Evolutionary conservation across 257 asterid genomes (phyloP), one percentile per base, ranked within the genome.

Genomic region (Ehretia macrophylla): DNA sequence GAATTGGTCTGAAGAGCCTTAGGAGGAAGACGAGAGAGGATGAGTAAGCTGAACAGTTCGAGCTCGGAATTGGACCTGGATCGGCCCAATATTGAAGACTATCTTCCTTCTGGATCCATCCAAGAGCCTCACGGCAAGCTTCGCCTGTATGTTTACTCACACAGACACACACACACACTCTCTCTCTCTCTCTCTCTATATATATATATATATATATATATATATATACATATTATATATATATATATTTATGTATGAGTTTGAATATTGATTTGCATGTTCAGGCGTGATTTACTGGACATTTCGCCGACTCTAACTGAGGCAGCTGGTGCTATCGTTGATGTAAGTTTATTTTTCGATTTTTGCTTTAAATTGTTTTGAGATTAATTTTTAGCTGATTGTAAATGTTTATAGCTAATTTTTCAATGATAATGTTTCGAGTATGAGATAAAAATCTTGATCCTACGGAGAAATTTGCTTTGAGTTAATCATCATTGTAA

Each of bases 321-420:
- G 73, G 99, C 97, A 3, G 96, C 99, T 45, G 99, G 97, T 67
- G 99, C 99, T 66, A 86, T 89, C 71, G 82, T 89, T 44, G 97
- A 89, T 75, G 99, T 93, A 56, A 76, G 79, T 70, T n/a, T 46
- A 19, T 56, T 17, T 51, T 17, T 6, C n/a, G 12, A 17, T 35
- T 50, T 16, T 39, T 39, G 8, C 1, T 35, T 16, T 5, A 42
- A 32, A 14, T 59, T 23, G 18, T 57, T 66, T 2, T 45, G 23
- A 1, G 19, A 32, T 63, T 44, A 5, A 22, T 17, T 10, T 5
- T 5, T 57, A 11, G 0, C 17, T 4, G 8, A 14, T 17, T 11
- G 17, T 39, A 14, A 16, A 4, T 17, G 8, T 61, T 8, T 17
- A 11, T 1, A 21, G 8, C n/a, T n/a, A n/a, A n/a, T 23, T 13